Percentiles rank a stretch among this genome's conserved stretches.
Evolutionary conservation across 176 grass and related monocot genomes (phyloP).

Genomic region (Panicum miliaceum): DNA sequence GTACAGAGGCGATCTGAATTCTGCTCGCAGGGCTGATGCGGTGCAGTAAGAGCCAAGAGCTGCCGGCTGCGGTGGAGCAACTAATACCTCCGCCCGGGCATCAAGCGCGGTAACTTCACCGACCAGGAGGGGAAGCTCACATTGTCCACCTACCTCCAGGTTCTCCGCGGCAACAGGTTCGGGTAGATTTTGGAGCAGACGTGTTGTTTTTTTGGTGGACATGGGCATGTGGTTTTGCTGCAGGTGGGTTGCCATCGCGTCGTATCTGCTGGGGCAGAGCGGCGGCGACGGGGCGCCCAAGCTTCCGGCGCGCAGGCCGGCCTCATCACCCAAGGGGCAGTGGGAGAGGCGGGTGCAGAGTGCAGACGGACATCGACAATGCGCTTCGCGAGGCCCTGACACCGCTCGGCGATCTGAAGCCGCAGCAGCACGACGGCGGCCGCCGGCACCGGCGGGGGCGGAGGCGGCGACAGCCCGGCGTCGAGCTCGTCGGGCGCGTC

Average conservation of each 20-base stretch:
- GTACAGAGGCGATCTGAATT: neutral
- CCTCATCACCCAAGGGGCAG: constrained; percentile 68
- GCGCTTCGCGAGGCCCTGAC: constrained; percentile 68
- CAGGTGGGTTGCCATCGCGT: constrained; percentile 91
- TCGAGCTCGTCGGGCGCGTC: constrained; percentile 49
- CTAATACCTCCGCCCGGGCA: constrained; percentile 85
- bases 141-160: constrained; percentile 97
- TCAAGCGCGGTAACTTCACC: constrained; percentile 85
- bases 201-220: neutral
- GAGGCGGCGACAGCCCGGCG: constrained; percentile 33
- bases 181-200: neutral
- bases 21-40: constrained; percentile 68
- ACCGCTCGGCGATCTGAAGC: constrained; percentile 47
- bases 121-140: constrained; percentile 95
- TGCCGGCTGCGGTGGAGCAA: constrained; percentile 91
- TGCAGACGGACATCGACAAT: constrained; percentile 79
- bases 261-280: constrained; percentile 69
- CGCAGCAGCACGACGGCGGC: neutral
- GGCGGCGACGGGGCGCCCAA: constrained; percentile 22
- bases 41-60: constrained; percentile 73
- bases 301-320: constrained; percentile 25
- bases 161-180: constrained; percentile 79
- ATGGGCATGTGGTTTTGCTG: neutral
- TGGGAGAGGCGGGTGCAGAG: constrained; percentile 59
- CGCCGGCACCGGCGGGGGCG: neutral